Conservation (phyloP, 345 rosid genomes). For the Murraya koenigii region DNA sequence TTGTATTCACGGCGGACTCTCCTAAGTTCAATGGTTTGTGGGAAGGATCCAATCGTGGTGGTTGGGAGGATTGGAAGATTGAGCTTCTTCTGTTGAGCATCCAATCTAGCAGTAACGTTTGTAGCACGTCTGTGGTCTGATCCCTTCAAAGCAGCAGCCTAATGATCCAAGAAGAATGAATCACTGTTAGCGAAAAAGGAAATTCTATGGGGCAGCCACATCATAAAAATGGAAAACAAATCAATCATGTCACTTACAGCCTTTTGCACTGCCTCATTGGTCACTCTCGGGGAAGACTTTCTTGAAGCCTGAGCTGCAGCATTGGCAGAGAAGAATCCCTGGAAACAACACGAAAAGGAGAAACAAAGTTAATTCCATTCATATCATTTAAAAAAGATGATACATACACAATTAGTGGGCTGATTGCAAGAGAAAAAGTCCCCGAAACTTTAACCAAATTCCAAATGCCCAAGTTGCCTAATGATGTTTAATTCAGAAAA, state of each 20-base stretch:
- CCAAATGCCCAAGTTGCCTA: background rate
- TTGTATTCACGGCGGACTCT: constrained; percentile 98
- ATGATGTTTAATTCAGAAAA: background rate
- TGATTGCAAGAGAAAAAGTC: background rate
- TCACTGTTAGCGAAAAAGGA: background rate
- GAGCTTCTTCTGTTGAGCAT: constrained; percentile 96
- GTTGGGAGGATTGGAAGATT: constrained; percentile 95
- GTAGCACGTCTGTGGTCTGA: constrained; percentile 91
- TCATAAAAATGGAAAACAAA: constrained; percentile 1
- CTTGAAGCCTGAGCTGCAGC: constrained; percentile 86
- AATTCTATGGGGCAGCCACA: background rate
- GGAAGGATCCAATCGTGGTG: constrained; percentile 96
- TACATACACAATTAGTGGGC: background rate
- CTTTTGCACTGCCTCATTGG: constrained; percentile 87
- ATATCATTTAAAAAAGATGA: background rate
- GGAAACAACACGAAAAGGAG: constrained; percentile 23
- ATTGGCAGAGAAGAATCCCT: constrained; percentile 80
- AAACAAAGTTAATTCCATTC: background rate
- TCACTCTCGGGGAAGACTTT: constrained; percentile 88
- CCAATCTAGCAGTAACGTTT: constrained; percentile 83
- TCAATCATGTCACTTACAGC: constrained; percentile 56
- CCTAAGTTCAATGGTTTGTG: constrained; percentile 90
- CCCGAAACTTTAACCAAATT: background rate
- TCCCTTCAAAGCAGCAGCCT: constrained; percentile 95
- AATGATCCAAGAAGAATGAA: constrained; percentile 20